These are phyloP conservation scores for Populus tomentosa DNA, from an alignment of 441 rosid species.

Conservation along the genomic window DNA sequence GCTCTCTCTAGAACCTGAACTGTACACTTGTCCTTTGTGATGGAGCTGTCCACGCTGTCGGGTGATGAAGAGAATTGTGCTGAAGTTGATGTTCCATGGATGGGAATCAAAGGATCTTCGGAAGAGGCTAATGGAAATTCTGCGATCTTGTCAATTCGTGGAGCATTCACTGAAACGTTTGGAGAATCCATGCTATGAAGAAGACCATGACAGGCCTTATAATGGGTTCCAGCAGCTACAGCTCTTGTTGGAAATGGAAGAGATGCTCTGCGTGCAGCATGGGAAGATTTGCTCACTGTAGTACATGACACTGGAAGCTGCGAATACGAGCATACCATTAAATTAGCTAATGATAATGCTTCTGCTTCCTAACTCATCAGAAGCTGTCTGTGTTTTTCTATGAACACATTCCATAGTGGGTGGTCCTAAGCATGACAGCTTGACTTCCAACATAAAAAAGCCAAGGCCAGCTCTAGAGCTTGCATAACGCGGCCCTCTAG, in stretches of 20 bases:
- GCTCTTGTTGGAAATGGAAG: constrained; percentile 47
- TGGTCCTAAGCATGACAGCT: not conserved
- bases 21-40: constrained; percentile 81
- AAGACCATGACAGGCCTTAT: constrained; percentile 28
- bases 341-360: not conserved
- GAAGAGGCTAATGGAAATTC: constrained; percentile 77
- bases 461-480: not conserved
- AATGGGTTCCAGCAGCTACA: constrained; percentile 25
- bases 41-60: constrained; percentile 42
- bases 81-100: constrained; percentile 33
- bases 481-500: not conserved
- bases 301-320: constrained; percentile 55
- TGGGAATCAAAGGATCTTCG: constrained; percentile 52
- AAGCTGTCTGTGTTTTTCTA: not conserved
- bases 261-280: constrained; percentile 50
- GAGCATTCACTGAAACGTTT: constrained; percentile 82
- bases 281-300: constrained; percentile 35
- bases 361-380: not conserved
- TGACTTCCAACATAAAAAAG: not conserved
- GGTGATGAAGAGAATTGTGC: constrained; percentile 55
- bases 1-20: constrained; percentile 54
- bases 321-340: constrained; percentile 12
- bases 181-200: constrained; percentile 60
- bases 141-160: constrained; percentile 77
- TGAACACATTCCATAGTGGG: not conserved